Evolutionary conservation across 306 rosid species (phyloP).

Genomic region (Dalbergia cochinchinensis): DNA sequence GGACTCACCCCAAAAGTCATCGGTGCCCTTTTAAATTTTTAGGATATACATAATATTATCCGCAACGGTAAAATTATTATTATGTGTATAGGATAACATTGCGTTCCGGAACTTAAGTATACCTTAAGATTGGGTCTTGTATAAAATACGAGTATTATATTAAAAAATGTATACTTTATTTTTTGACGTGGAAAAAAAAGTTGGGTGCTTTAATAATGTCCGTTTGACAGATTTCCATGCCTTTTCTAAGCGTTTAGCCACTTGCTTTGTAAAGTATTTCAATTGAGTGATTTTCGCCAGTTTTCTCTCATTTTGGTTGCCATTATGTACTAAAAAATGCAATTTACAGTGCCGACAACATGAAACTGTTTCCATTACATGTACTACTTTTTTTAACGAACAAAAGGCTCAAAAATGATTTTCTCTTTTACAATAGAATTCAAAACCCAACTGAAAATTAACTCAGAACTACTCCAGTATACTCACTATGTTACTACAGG

Average conservation of each 20-base stretch:
- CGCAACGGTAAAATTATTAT: constrained; percentile 47
- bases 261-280: neutral
- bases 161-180: neutral
- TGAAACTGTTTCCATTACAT: constrained; percentile 31
- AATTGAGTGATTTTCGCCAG: constrained; percentile 38
- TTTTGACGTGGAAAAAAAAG: neutral
- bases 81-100: neutral
- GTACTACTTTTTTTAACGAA: neutral
- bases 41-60: constrained; percentile 19
- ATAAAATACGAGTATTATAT: neutral
- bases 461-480: neutral
- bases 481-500: neutral
- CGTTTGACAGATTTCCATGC: neutral
- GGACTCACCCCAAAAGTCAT: constrained; percentile 49
- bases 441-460: constrained; percentile 22
- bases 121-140: no score
- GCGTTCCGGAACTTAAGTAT: neutral
- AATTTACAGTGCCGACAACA: constrained; percentile 49
- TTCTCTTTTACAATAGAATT: neutral
- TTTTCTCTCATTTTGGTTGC: constrained; percentile 14
- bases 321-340: neutral
- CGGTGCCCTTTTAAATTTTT: constrained; percentile 44
- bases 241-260: constrained; percentile 14
- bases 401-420: neutral
- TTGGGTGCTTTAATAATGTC: neutral